Evolutionary conservation across 2,329 filamentous ascomycete species (phyloP).

Genomic region (Fusarium zealandicum): DNA sequence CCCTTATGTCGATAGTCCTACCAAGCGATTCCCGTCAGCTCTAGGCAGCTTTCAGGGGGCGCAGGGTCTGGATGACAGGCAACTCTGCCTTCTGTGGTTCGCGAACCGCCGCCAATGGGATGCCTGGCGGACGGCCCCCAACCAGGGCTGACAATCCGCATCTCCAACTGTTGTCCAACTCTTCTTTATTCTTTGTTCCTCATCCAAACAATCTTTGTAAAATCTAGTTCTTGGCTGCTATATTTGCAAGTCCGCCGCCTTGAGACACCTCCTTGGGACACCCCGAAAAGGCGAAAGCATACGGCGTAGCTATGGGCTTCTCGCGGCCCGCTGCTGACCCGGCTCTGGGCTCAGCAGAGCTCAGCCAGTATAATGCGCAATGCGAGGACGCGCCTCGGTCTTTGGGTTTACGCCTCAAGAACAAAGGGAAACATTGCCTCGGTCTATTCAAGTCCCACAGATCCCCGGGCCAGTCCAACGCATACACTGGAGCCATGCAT

Average conservation of each 20-base stretch:
- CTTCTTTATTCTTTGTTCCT: neutral
- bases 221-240: neutral
- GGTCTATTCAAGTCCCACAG: neutral
- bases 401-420: constrained; percentile 3
- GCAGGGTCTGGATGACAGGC: neutral
- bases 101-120: neutral
- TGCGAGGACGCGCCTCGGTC: constrained; percentile 2
- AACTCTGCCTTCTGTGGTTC: neutral
- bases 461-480: neutral
- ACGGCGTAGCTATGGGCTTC: neutral
- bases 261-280: neutral
- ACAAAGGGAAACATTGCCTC: constrained; percentile 14
- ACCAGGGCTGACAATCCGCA: neutral
- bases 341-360: neutral
- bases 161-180: neutral
- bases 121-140: neutral
- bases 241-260: neutral
- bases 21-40: neutral
- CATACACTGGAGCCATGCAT: neutral
- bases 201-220: neutral
- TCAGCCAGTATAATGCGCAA: neutral
- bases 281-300: neutral
- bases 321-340: neutral
- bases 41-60: neutral
- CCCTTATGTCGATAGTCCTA: neutral